These are phyloP conservation scores for Globisporangium alternatum DNA, from an alignment of 352 stramenopile genomes.

Conservation along the genomic window DNA sequence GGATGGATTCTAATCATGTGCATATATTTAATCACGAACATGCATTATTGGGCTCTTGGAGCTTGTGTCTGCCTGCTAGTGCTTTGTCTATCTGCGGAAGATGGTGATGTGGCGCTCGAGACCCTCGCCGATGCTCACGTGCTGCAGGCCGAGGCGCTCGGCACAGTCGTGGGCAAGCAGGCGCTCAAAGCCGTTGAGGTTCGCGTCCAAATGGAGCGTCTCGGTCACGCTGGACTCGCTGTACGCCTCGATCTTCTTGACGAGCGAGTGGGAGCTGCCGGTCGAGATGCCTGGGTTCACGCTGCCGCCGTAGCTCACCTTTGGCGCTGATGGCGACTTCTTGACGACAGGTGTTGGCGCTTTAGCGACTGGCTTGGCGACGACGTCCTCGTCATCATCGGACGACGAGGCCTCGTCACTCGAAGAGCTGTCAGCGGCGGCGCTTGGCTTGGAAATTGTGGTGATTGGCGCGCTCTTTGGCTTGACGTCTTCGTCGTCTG, in stretches of 20 bases:
- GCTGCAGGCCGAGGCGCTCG: constrained; percentile 65
- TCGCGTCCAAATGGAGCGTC: constrained; percentile 65
- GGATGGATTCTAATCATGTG: not conserved
- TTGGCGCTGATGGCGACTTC: constrained; percentile 11
- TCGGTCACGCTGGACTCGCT: constrained; percentile 37
- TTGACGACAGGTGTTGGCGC: constrained; percentile 7
- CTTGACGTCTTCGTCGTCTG: constrained; percentile 20
- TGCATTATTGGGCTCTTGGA: not conserved
- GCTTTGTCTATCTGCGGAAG: constrained; percentile 9
- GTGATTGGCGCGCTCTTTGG: constrained; percentile 2
- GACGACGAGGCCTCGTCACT: constrained; percentile 25
- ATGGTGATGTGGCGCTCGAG: constrained; percentile 83
- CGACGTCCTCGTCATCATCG: constrained; percentile 14
- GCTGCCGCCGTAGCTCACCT: constrained; percentile 13
- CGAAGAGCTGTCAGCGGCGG: not conserved
- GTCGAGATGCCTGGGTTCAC: constrained; percentile 47
- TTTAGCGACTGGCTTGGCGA: not conserved
- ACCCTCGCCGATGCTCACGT: constrained; percentile 65
- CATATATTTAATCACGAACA: constrained; percentile 10
- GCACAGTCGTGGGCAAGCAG: constrained; percentile 80
- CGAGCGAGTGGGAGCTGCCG: constrained; percentile 71
- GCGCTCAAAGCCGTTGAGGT: constrained; percentile 81
- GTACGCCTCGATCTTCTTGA: constrained; percentile 82
- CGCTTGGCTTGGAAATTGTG: constrained; percentile 5
- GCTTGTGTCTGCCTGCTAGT: not conserved